Evolutionary conservation across 768 basidiomycete genomes (phyloP).

Genomic region (Termitomyces sp.): DNA sequence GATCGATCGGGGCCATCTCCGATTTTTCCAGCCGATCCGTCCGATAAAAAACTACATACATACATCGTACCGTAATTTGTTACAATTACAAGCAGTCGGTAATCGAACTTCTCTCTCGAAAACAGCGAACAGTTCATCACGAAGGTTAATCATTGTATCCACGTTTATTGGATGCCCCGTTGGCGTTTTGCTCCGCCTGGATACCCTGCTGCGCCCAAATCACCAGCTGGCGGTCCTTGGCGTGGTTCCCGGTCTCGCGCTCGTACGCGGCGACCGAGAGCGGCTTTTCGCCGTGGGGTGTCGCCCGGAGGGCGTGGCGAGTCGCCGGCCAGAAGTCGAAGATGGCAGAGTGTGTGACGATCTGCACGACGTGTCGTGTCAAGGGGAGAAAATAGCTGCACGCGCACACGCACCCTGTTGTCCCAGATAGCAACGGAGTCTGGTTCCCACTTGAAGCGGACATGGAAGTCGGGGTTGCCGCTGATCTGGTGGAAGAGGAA

Average conservation of each 20-base stretch:
- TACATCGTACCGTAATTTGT: neutral
- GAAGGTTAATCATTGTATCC: slow-evolving; percentile 56
- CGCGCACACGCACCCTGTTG: slow-evolving; percentile 50
- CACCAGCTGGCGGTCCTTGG: slow-evolving; percentile 69
- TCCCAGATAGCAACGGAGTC: slow-evolving; percentile 86
- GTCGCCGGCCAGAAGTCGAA: slow-evolving; percentile 79
- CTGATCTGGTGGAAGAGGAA: slow-evolving; percentile 71
- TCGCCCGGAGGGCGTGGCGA: slow-evolving; percentile 75
- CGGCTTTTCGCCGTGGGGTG: slow-evolving; percentile 77
- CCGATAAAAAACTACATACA: neutral
- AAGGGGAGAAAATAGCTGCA: neutral
- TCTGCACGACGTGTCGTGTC: slow-evolving; percentile 24
- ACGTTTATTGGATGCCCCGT: slow-evolving; percentile 29
- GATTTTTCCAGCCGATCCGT: slow-evolving; percentile 1
- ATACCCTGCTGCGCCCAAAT: slow-evolving; percentile 66
- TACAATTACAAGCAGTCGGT: neutral
- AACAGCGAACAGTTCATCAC: neutral
- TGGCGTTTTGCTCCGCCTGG: slow-evolving; percentile 25
- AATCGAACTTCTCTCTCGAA: neutral
- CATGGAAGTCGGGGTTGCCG: slow-evolving; percentile 67
- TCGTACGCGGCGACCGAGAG: slow-evolving; percentile 72
- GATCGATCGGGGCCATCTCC: slow-evolving; percentile 13
- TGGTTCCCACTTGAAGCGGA: slow-evolving; percentile 71
- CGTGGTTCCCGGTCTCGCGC: slow-evolving; percentile 52
- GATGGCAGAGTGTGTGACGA: slow-evolving; percentile 73